These are phyloP conservation scores for Phytopythium kandeliae DNA, from an alignment of 352 stramenopile genomes.

Conservation along the genomic window DNA sequence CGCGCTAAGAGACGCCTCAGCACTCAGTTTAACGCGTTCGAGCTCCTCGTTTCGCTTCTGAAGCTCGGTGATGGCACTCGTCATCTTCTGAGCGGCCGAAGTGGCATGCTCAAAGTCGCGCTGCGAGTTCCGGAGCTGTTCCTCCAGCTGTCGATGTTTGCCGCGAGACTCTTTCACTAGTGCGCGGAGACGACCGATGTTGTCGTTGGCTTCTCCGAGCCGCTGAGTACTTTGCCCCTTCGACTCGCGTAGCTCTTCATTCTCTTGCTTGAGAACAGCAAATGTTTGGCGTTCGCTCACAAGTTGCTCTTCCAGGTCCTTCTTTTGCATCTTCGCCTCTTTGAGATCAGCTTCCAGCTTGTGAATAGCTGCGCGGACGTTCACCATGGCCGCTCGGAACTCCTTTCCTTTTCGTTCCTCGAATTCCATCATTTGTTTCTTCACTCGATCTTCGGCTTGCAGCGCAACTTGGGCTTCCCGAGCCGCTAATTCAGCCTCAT, in stretches of 20 bases:
- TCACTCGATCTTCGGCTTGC: slow-evolving; percentile 38
- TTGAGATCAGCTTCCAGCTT: slow-evolving; percentile 55
- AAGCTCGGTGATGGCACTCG: slow-evolving; percentile 1
- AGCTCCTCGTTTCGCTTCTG: slow-evolving; percentile 18
- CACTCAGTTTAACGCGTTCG: slow-evolving; percentile 9
- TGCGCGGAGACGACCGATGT: slow-evolving; percentile 48
- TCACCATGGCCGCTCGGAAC: slow-evolving; percentile 63
- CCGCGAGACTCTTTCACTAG: slow-evolving; percentile 39
- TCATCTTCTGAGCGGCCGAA: neutral
- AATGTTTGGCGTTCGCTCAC: slow-evolving; percentile 44
- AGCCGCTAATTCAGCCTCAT: slow-evolving; percentile 47
- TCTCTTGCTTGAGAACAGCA: slow-evolving; percentile 44
- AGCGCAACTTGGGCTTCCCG: slow-evolving; percentile 47
- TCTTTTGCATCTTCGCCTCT: slow-evolving; percentile 38
- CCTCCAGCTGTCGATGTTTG: slow-evolving; percentile 25
- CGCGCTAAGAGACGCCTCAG: slow-evolving; percentile 24
- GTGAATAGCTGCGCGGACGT: slow-evolving; percentile 64
- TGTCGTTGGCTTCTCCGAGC: slow-evolving; percentile 65
- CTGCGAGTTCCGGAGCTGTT: slow-evolving; percentile 17
- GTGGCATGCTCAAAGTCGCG: slow-evolving; percentile 13
- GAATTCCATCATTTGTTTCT: slow-evolving; percentile 54
- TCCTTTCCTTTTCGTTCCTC: slow-evolving; percentile 61
- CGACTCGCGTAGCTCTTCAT: slow-evolving; percentile 37
- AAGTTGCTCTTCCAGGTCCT: slow-evolving; percentile 45
- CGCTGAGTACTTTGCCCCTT: slow-evolving; percentile 43